Evolutionary conservation across 2,329 filamentous ascomycete species (phyloP).

Genomic region (Verticillium albo-atrum): DNA sequence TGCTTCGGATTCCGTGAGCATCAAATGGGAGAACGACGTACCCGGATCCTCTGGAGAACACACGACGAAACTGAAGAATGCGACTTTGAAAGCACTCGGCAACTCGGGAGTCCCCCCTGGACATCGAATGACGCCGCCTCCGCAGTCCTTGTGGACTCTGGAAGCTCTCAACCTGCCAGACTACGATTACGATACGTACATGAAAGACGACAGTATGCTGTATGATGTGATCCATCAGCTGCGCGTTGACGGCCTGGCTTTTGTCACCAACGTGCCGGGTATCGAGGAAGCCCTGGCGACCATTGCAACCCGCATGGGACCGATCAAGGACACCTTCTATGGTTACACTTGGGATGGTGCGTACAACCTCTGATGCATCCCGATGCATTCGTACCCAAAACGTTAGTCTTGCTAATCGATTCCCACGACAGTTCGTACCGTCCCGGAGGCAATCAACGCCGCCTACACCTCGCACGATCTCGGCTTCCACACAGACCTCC

Average conservation of each 20-base stretch:
- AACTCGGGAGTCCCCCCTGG: too few species aligned
- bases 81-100: too few species aligned
- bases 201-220: slow-evolving; percentile 1
- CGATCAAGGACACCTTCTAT: slow-evolving; percentile 4
- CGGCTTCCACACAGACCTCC: slow-evolving; percentile 4
- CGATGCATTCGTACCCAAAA: neutral
- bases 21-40: neutral
- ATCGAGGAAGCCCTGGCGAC: neutral
- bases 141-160: neutral
- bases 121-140: neutral
- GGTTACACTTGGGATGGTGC: slow-evolving; percentile 3
- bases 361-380: neutral
- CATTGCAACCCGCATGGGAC: slow-evolving; percentile 3
- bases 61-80: too few species aligned
- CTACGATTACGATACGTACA: slow-evolving; percentile 3
- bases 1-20: neutral
- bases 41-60: neutral
- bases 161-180: neutral
- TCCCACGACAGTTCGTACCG: neutral
- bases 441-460: slow-evolving; percentile 1
- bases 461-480: slow-evolving; percentile 2
- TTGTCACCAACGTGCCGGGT: neutral
- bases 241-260: neutral
- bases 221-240: neutral
- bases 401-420: too few species aligned